Percentiles rank a stretch among this genome's conserved stretches.
phyloP scores from a whole-genome alignment of 225 moss, liverwort and hornwort genomes.

The Pseudoscleropodium purum region DNA sequence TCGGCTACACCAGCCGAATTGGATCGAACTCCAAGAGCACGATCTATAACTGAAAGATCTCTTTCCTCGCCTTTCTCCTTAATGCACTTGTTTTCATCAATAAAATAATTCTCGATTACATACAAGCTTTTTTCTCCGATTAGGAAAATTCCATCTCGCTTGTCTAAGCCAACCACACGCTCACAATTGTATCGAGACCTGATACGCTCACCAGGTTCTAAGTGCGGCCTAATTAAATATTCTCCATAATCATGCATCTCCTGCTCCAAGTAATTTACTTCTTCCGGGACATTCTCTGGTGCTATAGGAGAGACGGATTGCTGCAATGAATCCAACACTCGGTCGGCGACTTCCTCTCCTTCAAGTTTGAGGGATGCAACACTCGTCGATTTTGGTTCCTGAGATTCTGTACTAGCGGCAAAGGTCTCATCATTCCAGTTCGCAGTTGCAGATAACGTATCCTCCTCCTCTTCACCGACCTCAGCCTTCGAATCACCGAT shows the following conservation, averaged over 20 bases:
- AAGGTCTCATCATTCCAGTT: slow-evolving; percentile 39
- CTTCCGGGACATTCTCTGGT: slow-evolving; percentile 24
- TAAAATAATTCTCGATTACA: slow-evolving; percentile 81
- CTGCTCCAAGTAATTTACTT: slow-evolving; percentile 63
- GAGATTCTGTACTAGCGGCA: not conserved
- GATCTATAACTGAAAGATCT: slow-evolving; percentile 76
- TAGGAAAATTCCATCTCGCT: slow-evolving; percentile 86
- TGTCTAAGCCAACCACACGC: slow-evolving; percentile 87
- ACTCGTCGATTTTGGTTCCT: slow-evolving; percentile 8
- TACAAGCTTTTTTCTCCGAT: slow-evolving; percentile 82
- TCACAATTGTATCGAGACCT: slow-evolving; percentile 84
- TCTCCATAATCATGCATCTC: slow-evolving; percentile 81
- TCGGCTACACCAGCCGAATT: slow-evolving; percentile 70
- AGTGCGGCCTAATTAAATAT: slow-evolving; percentile 82
- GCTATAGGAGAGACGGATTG: slow-evolving; percentile 18
- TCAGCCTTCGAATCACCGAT: slow-evolving; percentile 33
- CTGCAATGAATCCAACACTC: slow-evolving; percentile 31
- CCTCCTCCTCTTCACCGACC: slow-evolving; percentile 42
- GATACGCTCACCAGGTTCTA: slow-evolving; percentile 75
- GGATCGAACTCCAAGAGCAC: slow-evolving; percentile 74
- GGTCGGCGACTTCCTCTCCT: slow-evolving; percentile 28
- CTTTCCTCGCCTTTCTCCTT: slow-evolving; percentile 76
- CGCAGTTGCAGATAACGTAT: slow-evolving; percentile 20
- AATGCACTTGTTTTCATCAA: slow-evolving; percentile 73
- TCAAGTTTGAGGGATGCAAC: slow-evolving; percentile 16